Conservation (phyloP, 2,329 filamentous ascomycete species). For the Exophiala phaeomuriformis region DNA sequence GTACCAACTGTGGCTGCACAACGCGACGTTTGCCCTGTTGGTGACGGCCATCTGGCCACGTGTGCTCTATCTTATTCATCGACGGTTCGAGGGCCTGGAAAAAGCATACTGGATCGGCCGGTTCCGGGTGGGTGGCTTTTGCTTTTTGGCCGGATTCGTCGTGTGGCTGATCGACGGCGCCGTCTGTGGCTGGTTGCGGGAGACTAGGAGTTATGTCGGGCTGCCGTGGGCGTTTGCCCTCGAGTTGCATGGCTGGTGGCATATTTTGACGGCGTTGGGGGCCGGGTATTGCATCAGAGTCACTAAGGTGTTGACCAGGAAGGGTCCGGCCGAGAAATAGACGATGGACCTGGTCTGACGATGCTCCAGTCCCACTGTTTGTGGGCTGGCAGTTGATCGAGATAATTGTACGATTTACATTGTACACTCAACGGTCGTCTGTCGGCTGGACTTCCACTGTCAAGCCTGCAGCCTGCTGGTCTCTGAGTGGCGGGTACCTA, state of each 20-base stretch:
- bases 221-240: constrained; percentile 28
- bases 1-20: constrained; percentile 21
- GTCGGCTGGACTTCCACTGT: too few species aligned
- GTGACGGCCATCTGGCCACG: constrained; percentile 21
- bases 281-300: constrained; percentile 24
- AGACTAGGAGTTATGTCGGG: constrained; percentile 22
- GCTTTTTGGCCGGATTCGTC: constrained; percentile 18
- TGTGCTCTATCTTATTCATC: constrained; percentile 18
- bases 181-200: constrained; percentile 22
- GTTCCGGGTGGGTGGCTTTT: constrained; percentile 18
- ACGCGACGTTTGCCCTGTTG: constrained; percentile 13
- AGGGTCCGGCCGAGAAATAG: background rate
- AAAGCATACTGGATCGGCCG: constrained; percentile 15
- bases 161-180: constrained; percentile 29
- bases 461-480: too few species aligned
- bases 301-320: constrained; percentile 16
- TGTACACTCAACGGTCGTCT: too few species aligned
- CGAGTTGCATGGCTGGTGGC: constrained; percentile 32
- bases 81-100: constrained; percentile 8
- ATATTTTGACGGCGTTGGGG: constrained; percentile 24
- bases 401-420: too few species aligned
- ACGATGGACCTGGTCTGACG: background rate
- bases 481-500: background rate
- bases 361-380: background rate
- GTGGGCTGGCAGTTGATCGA: too few species aligned